Percentiles rank a stretch among this genome's conserved stretches.
Evolutionary conservation across 306 rosid genomes (phyloP).

Genomic region (Crotalaria pallida): DNA sequence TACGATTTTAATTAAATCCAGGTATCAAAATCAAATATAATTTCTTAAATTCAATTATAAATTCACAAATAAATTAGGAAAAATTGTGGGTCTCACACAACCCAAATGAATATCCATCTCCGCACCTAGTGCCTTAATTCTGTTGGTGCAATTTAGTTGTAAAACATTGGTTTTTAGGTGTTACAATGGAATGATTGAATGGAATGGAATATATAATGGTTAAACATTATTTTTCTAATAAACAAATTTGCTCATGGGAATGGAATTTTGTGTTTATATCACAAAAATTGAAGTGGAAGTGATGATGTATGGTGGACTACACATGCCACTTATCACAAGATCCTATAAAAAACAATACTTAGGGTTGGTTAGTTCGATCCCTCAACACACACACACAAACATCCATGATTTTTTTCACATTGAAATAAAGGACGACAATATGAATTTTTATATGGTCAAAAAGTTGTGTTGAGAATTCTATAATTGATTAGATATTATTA

Average conservation of each 20-base stretch:
- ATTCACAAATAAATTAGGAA: too few species aligned
- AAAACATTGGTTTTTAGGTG: too few species aligned
- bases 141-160: too few species aligned
- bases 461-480: slow-evolving; percentile 6
- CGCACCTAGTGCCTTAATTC: too few species aligned
- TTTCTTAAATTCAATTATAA: too few species aligned
- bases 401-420: slow-evolving; percentile 40
- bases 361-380: slow-evolving; percentile 12
- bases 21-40: too few species aligned
- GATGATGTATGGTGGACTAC: slow-evolving; percentile 17
- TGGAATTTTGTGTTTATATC: slow-evolving; percentile 26
- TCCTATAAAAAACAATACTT: slow-evolving; percentile 14
- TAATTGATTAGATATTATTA: slow-evolving; percentile 11
- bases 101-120: too few species aligned
- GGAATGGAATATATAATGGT: neutral
- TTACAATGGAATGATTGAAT: slow-evolving; percentile 9
- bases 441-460: neutral
- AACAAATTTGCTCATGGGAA: slow-evolving; percentile 10
- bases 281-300: neutral
- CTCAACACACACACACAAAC: slow-evolving; percentile 40
- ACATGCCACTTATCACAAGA: slow-evolving; percentile 4
- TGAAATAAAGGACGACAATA: slow-evolving; percentile 9
- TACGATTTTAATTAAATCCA: too few species aligned
- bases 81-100: too few species aligned
- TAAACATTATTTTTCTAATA: neutral